Base-by-base conservation (phyloP, 2,329 filamentous ascomycete species). In the Didymellaceae sp. region DNA sequence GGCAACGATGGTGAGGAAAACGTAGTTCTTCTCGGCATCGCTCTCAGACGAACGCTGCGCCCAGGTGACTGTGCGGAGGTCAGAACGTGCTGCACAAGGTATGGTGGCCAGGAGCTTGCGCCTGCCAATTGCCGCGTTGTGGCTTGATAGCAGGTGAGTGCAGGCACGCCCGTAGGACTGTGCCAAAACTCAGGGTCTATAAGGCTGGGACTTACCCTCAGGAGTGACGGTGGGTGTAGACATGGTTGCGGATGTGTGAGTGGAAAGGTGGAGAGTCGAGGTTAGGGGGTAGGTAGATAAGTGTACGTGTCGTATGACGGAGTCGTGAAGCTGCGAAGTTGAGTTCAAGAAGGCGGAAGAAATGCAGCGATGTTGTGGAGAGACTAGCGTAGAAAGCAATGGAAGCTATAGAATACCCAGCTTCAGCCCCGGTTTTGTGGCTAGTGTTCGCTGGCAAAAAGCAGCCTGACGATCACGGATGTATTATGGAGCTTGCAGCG, bases 1-100 rank as follows among this genome's bases (percentile, higher is more conserved):
- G 41, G 92, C 91, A 67, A 85, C 84, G 78, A 99, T 90, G 72
- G 90, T 95, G 63, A 99, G 84, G 81, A 91, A 96, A 82, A 99
- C 80, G 80, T 91, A 90, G 84, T 99, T 99, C 82, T 92, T 95
- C 74, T 87, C 83, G 48, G 89, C 74, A 46, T 97, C 92, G 63
- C 81, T 80, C 65, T 77, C 80, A 71, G 87, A 94, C 37, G 93
- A 97, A 82, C 94, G 92, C 82, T 99, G 94, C 62, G 94, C 93
- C 94, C 94, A 99, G 77, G 91, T 89, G 67, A 99, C 94, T 97
- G 69, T 52, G 16, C 22, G 14, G 37, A 53, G 26, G 56, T 72
- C 58, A 72, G 66, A 31, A 39, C 10, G n/a, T 14, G 11, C 18
- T 28, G 18, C n/a, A 21, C 7, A 6, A 1, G 6, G 2, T 26